phyloP scores from a whole-genome alignment of 1,284 basidiomycete genomes.

The Psilocybe mexicana region DNA sequence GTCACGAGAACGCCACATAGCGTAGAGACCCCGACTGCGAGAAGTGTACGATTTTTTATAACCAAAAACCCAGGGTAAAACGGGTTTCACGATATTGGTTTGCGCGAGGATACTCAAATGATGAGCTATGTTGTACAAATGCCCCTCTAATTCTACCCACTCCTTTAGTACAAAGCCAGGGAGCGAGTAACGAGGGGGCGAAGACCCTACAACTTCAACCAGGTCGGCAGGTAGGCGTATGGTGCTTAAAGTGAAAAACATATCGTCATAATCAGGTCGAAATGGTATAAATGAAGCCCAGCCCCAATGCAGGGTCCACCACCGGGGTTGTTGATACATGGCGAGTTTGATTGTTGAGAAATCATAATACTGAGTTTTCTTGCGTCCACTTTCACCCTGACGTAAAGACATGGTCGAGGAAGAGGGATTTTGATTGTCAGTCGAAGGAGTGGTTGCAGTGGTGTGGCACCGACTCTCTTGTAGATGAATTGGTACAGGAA shows the following conservation, averaged over 20 bases:
- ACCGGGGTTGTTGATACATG: neutral
- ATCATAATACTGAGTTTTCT: neutral
- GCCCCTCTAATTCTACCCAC: neutral
- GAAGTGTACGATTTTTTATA: neutral
- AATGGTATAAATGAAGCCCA: neutral
- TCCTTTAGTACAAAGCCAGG: neutral
- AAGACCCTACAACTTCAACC: neutral
- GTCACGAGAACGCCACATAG: neutral
- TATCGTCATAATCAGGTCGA: too few species aligned
- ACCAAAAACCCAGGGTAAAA: neutral
- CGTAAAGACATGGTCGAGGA: too few species aligned
- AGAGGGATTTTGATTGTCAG: too few species aligned
- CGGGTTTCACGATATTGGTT: neutral
- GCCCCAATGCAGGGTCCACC: neutral
- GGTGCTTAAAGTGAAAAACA: neutral
- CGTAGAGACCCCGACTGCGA: neutral
- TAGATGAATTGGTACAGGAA: neutral
- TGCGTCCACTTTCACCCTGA: neutral
- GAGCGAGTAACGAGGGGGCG: neutral
- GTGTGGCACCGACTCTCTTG: too few species aligned
- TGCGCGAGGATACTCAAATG: neutral
- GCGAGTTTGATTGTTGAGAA: neutral
- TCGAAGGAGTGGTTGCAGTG: too few species aligned
- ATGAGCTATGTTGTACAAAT: neutral
- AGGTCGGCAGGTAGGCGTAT: neutral